A percentile compares a stretch with the other conserved stretches of the same genome.
These are phyloP conservation scores for Colletotrichum tropicale DNA, from an alignment of 2,329 filamentous ascomycete genomes.

Conservation along the genomic window DNA sequence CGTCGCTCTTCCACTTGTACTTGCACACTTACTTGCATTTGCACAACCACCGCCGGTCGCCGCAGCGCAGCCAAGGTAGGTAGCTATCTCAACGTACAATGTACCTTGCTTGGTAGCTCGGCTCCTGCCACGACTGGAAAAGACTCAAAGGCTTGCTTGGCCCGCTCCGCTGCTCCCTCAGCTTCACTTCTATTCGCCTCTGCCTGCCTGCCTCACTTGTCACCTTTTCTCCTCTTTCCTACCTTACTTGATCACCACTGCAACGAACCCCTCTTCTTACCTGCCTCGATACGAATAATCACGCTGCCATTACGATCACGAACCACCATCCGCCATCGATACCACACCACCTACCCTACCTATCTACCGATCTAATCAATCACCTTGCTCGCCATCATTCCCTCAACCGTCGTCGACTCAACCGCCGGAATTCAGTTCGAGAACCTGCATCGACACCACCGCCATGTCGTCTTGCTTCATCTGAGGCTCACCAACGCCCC, in stretches of 20 bases:
- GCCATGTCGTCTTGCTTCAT: slow-evolving; percentile 10
- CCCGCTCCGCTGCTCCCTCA: background rate
- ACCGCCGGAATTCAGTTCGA: background rate
- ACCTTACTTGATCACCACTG: background rate
- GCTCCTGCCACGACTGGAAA: slow-evolving; percentile 13
- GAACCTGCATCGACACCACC: background rate
- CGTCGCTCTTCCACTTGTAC: background rate
- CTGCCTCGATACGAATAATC: background rate
- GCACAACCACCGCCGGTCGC: background rate
- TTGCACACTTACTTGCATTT: background rate
- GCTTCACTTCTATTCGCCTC: background rate
- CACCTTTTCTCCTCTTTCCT: background rate
- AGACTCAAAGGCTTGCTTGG: slow-evolving; percentile 3
- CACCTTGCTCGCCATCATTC: background rate
- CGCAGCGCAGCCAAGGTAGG: background rate
- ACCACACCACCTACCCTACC: background rate
- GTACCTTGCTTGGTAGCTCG: background rate
- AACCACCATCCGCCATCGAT: background rate
- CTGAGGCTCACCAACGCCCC: background rate
- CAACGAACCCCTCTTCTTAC: background rate
- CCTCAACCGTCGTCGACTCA: background rate
- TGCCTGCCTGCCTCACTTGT: background rate
- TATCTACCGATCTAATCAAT: background rate
- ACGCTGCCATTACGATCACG: background rate
- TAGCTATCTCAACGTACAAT: background rate